Conservation (phyloP, 768 basidiomycete genomes). For the Hysterangium stoloniferum region DNA sequence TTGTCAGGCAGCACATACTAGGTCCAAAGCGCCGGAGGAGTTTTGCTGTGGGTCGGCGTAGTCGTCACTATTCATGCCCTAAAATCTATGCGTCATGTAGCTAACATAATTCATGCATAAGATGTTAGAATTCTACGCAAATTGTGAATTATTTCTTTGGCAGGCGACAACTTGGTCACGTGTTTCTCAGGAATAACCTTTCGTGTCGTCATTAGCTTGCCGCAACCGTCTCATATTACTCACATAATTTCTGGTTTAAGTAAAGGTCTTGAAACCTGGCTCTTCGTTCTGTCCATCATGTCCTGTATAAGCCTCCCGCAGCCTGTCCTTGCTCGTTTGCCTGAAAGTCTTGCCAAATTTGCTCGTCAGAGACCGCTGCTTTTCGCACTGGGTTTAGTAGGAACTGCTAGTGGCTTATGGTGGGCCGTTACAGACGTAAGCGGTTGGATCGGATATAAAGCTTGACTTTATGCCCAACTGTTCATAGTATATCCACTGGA, state of each 20-base stretch:
- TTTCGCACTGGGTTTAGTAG: background rate
- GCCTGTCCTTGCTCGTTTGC: background rate
- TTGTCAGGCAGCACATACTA: no score
- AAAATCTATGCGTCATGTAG: slow-evolving; percentile 1
- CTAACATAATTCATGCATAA: no score
- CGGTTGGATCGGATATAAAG: background rate
- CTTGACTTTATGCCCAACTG: background rate
- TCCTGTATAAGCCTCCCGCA: background rate
- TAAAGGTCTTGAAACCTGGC: no score
- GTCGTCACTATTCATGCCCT: background rate
- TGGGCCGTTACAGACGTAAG: background rate
- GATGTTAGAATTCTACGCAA: no score
- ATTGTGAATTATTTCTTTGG: no score
- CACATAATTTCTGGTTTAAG: no score
- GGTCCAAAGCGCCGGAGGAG: no score
- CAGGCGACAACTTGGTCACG: no score
- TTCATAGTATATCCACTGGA: background rate
- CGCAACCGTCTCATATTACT: no score
- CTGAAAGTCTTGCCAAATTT: background rate
- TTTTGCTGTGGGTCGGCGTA: background rate
- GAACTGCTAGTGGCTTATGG: background rate
- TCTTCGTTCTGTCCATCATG: no score
- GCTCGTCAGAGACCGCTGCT: background rate
- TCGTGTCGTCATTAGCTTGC: no score
- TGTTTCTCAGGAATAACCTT: background rate